Base-by-base conservation (phyloP, 352 stramenopile species). In the Phytophthora cajani region DNA sequence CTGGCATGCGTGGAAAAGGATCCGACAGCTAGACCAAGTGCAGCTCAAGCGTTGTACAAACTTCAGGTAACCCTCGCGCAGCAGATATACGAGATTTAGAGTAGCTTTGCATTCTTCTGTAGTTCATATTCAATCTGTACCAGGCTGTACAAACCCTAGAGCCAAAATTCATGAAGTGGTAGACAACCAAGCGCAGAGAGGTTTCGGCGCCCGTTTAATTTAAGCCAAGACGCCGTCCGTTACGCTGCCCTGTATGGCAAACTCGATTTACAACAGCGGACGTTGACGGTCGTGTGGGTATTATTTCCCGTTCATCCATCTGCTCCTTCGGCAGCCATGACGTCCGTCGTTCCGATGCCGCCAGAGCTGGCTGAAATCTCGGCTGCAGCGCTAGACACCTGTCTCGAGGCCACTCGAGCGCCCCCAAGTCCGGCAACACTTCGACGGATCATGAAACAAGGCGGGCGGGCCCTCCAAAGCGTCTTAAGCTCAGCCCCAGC, bases 291-390 rank as follows among this genome's bases (percentile, higher is more conserved):
- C 8, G 6, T 50, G 2, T 12, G 5, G 17, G 42, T 50, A 50
- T 21, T 19, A 50, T 50, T 50, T 50, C 38, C 38, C 38, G 7
- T 44, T 44, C 38, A 44, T 9, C 38, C 38, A 14, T 50, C n/a
- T 12, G 7, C n/a, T 50, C n/a, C 42, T 3, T n/a, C 40, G 5
- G 14, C 40, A 49, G 40, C 2, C 16, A 50, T 50, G 42, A 50
- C 42, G 42, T 50, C 17, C 42, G 42, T 50, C n/a, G 42, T 50
- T 50, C 42, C 42, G 42, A 50, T 50, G 42, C 42, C 42, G 6
- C 42, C 42, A 1, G 42, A 50, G 42, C 42, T 50, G 42, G 42
- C 42, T 12, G 42, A 50, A 50, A 50, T 50, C 42, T 50, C 42
- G 17, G 42, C 17, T 23, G 42, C 42, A 23, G 42, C 42, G 5